A percentile compares a stretch with the other conserved stretches of the same genome.
Evolutionary conservation across 73 alveolate species (phyloP).

Genomic region (Effrenium voratum): DNA sequence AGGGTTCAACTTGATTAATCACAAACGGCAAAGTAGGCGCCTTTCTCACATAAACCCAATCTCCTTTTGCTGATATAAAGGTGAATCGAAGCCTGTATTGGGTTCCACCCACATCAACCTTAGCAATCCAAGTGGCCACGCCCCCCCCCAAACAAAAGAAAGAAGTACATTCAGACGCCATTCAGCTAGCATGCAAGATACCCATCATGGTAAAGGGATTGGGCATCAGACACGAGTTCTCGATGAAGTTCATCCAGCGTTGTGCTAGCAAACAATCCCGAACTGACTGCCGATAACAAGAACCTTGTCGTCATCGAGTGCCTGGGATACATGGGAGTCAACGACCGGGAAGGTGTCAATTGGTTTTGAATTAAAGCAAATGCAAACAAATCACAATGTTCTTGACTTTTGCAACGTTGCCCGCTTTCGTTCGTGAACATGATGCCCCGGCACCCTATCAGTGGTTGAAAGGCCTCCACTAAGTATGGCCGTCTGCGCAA

Average conservation of each 20-base stretch:
- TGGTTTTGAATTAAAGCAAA: no score
- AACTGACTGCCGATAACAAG: not conserved
- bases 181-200: not conserved
- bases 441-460: no score
- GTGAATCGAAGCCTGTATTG: not conserved
- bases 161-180: no score
- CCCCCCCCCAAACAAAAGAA: not conserved
- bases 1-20: not conserved
- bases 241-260: constrained; percentile 29
- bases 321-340: not conserved
- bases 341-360: no score
- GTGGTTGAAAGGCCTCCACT: no score
- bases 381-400: no score
- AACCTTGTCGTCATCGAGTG: constrained; percentile 31
- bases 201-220: not conserved
- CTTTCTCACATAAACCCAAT: constrained; percentile 19
- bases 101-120: not conserved
- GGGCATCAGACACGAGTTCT: not conserved
- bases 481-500: no score
- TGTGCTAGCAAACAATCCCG: not conserved
- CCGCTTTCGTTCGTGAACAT: no score
- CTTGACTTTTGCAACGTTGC: no score
- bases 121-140: not conserved
- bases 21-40: not conserved
- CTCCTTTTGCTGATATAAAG: constrained; percentile 1